phyloP scores from a whole-genome alignment of 768 basidiomycete genomes.

The Termitomyces sp. region DNA sequence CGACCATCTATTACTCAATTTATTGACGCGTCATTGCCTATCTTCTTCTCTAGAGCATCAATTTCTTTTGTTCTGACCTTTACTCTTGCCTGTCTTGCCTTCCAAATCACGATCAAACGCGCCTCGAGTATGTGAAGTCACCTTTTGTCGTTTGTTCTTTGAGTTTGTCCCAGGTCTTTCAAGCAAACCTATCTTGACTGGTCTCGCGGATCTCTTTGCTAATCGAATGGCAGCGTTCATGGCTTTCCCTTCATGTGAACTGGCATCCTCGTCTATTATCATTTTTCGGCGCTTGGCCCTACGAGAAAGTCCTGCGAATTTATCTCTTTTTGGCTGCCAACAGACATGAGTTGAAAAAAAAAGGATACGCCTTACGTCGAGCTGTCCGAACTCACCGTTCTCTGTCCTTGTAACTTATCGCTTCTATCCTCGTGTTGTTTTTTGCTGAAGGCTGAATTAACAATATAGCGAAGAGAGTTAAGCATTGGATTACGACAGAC shows the following conservation, averaged over 20 bases:
- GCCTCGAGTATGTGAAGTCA: slow-evolving; percentile 26
- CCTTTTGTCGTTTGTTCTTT: slow-evolving; percentile 28
- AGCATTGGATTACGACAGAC: slow-evolving; percentile 2
- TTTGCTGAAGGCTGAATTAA: slow-evolving; percentile 63
- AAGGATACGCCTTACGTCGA: background rate
- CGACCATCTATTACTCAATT: background rate
- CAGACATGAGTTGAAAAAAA: slow-evolving; percentile 2
- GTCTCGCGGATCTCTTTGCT: slow-evolving; percentile 76
- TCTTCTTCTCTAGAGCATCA: slow-evolving; percentile 48
- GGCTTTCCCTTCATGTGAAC: slow-evolving; percentile 44
- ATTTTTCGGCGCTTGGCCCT: slow-evolving; percentile 85
- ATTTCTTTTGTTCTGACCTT: slow-evolving; percentile 63
- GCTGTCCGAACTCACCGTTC: slow-evolving; percentile 30
- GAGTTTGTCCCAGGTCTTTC: slow-evolving; percentile 28
- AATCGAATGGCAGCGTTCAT: slow-evolving; percentile 76
- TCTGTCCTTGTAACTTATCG: slow-evolving; percentile 35
- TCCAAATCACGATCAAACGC: slow-evolving; percentile 61
- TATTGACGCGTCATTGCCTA: slow-evolving; percentile 27
- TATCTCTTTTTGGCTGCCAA: slow-evolving; percentile 67
- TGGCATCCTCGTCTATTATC: slow-evolving; percentile 75
- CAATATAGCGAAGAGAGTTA: background rate
- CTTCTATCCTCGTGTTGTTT: slow-evolving; percentile 59
- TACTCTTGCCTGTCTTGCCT: slow-evolving; percentile 39
- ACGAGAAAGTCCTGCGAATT: slow-evolving; percentile 80
- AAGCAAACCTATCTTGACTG: slow-evolving; percentile 67